phyloP scores from a whole-genome alignment of 768 basidiomycete species.

The Mycena polygramma region DNA sequence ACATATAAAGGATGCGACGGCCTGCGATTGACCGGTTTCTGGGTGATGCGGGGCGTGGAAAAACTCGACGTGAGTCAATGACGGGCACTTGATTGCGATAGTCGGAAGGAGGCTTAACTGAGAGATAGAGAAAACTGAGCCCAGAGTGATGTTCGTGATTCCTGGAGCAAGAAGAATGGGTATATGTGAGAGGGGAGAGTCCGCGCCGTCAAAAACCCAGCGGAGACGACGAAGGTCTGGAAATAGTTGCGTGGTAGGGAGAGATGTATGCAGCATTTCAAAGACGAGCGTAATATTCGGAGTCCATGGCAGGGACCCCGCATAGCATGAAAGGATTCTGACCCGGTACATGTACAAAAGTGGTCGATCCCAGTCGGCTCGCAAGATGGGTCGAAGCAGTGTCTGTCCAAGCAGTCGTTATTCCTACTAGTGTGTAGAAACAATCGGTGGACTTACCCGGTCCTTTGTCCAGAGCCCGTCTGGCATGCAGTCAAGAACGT shows the following conservation, averaged over 20 bases:
- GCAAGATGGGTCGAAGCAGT: neutral
- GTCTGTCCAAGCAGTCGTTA: neutral
- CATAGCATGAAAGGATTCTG: neutral
- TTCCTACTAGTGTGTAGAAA: neutral
- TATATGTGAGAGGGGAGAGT: neutral
- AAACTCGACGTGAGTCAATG: neutral
- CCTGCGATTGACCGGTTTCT: too few species aligned
- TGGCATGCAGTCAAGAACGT: conserved; percentile 8
- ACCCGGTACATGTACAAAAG: conserved; percentile 4
- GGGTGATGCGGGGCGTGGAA: too few species aligned
- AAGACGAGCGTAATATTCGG: neutral
- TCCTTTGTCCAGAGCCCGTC: neutral
- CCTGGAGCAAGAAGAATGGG: neutral
- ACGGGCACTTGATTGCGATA: conserved; percentile 1
- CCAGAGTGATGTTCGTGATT: neutral
- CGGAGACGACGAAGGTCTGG: neutral
- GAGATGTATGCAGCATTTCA: conserved; percentile 2
- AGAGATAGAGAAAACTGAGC: neutral
- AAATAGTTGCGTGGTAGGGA: conserved; percentile 1
- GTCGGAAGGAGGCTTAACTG: neutral
- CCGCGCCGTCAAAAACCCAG: neutral
- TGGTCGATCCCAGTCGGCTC: conserved; percentile 3
- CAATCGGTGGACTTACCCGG: neutral
- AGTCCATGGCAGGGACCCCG: neutral
- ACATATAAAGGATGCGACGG: too few species aligned